Conservation (phyloP, 2,329 filamentous ascomycete genomes). For the Aquanectria penicillioides region DNA sequence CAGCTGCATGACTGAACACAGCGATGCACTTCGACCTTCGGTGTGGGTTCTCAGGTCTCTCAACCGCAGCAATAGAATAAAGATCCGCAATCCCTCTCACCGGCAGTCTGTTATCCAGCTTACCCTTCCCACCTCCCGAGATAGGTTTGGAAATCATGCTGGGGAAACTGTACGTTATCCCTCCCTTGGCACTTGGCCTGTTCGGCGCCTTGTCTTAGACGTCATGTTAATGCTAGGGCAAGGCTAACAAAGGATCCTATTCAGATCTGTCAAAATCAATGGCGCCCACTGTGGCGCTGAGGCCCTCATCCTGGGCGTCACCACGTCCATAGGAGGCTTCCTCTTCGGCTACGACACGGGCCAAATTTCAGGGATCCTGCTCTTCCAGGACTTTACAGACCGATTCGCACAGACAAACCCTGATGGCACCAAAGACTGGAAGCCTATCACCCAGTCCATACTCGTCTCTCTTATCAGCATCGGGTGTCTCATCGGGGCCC, state of each 20-base stretch:
- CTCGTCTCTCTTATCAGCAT: constrained; percentile 67
- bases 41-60: not conserved
- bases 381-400: constrained; percentile 63
- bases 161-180: constrained; percentile 34
- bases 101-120: not conserved
- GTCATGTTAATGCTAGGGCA: not conserved
- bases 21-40: not conserved
- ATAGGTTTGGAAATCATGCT: constrained; percentile 36
- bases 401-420: constrained; percentile 62
- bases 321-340: constrained; percentile 68
- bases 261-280: constrained; percentile 53
- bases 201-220: too few species aligned
- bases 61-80: constrained; percentile 15
- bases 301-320: constrained; percentile 56
- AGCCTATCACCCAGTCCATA: constrained; percentile 57
- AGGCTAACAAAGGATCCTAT: constrained; percentile 7
- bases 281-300: constrained; percentile 54
- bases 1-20: constrained; percentile 1
- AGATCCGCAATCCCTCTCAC: constrained; percentile 34
- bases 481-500: constrained; percentile 64
- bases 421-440: constrained; percentile 51
- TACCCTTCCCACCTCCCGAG: constrained; percentile 17
- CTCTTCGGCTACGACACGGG: constrained; percentile 73
- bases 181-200: too few species aligned
- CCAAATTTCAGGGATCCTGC: constrained; percentile 63